Conservation (phyloP, 2,329 filamentous ascomycete species). For the Fusarium caatingaense region DNA sequence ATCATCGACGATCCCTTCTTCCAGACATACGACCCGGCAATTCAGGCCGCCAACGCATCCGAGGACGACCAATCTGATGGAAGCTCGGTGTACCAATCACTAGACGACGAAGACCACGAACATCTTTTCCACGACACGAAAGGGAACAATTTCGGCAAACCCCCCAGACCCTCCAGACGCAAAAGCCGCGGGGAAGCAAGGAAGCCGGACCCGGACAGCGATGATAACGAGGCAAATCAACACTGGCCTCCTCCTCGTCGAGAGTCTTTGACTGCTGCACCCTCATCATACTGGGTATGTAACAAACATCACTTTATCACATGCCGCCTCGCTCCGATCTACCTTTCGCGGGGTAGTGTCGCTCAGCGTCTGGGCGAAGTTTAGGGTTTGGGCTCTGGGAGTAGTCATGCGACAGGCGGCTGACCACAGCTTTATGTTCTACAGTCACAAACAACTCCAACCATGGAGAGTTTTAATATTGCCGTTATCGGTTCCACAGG, state of each 20-base stretch:
- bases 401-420: constrained; percentile 39
- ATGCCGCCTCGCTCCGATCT: constrained; percentile 36
- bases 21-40: constrained; percentile 56
- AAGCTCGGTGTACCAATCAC: constrained; percentile 45
- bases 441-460: constrained; percentile 50
- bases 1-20: constrained; percentile 68
- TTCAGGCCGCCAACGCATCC: constrained; percentile 44
- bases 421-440: constrained; percentile 41
- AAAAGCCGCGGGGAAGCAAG: constrained; percentile 33
- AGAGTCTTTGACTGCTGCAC: constrained; percentile 60
- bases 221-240: constrained; percentile 47
- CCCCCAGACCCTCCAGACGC: constrained; percentile 14
- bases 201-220: constrained; percentile 37
- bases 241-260: constrained; percentile 60
- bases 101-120: constrained; percentile 49
- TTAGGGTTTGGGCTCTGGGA: neutral
- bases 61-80: constrained; percentile 41
- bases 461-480: constrained; percentile 72
- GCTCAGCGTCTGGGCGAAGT: neutral
- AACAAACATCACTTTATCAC: constrained; percentile 35
- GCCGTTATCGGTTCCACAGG: constrained; percentile 74
- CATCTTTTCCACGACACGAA: constrained; percentile 46
- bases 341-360: constrained; percentile 42
- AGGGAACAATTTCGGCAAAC: constrained; percentile 17
- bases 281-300: constrained; percentile 54